Percentiles rank a stretch among this genome's conserved stretches.
Evolutionary conservation across 352 stramenopile species (phyloP).

Genomic region (Phytopythium montanum): DNA sequence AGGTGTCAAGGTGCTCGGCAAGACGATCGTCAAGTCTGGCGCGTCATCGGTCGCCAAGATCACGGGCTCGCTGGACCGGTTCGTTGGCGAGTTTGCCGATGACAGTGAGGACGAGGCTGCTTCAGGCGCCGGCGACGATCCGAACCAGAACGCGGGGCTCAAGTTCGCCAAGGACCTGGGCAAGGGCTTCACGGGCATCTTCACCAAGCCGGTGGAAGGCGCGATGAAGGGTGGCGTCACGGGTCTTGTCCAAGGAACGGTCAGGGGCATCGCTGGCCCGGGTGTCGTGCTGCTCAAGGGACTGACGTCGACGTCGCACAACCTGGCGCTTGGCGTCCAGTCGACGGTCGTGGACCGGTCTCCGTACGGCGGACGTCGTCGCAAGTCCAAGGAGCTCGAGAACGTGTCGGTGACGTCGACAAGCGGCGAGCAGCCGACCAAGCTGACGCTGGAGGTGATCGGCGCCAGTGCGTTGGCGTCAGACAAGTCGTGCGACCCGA

Average conservation of each 20-base stretch:
- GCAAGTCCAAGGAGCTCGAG: conserved; percentile 64
- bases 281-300: conserved; percentile 80
- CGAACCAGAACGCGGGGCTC: conserved; percentile 53
- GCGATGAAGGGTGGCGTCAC: conserved; percentile 75
- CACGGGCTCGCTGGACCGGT: conserved; percentile 81
- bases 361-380: conserved; percentile 69
- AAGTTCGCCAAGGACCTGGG: conserved; percentile 86
- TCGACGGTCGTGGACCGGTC: conserved; percentile 81
- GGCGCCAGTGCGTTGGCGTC: conserved; percentile 66
- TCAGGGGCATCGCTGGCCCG: conserved; percentile 77
- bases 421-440: conserved; percentile 52
- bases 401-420: conserved; percentile 53
- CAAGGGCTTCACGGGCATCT: conserved; percentile 82
- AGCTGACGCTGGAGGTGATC: conserved; percentile 66
- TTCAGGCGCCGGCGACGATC: conserved; percentile 17
- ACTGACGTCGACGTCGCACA: conserved; percentile 83
- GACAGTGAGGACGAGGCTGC: conserved; percentile 25
- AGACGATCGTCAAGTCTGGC: conserved; percentile 79
- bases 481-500: conserved; percentile 71
- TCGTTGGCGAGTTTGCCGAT: conserved; percentile 77
- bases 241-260: conserved; percentile 69
- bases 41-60: conserved; percentile 80
- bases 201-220: conserved; percentile 84
- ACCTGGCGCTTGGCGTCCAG: conserved; percentile 66
- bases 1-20: conserved; percentile 82